Base-by-base conservation (phyloP, 495 filamentous ascomycete genomes). In the Penicillium daleae region DNA sequence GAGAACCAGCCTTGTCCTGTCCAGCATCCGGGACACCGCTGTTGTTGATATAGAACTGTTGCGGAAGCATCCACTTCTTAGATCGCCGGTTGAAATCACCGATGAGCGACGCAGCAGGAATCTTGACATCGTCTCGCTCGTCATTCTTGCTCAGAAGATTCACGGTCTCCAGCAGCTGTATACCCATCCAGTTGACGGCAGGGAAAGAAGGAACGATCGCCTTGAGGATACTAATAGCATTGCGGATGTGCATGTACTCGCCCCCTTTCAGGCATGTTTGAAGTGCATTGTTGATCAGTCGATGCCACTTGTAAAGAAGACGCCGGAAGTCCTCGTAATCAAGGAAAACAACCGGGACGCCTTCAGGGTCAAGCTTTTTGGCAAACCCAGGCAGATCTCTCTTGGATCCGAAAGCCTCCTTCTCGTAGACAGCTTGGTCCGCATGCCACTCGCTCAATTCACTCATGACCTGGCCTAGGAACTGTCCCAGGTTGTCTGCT, bases 171-270 rank as follows among this genome's bases (percentile, higher is more conserved):
- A 89, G 73, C 69, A 96, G 88, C 42, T 86, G 82, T 27, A 84
- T 83, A 22, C 91, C 95, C 79, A 93, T 92, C 80, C 90, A 93
- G 66, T 95, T 93, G 48, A 98, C 87, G 15, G 86, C 86, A 26
- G 96, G 96, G 83, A 96, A 98, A 67, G 87, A 81, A 31, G 90
- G 85, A 33, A 89, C 82, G 40, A 96, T 81, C 7, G 86, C 83
- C 71, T 95, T 97, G 56, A 97, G 81, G n/a, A 98, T 78, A 59
- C 88, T 93, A 65, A 97, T 96, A 33, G 93, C 91, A 71, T 99
- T 99, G 13, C 92, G 86, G 70, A 98, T 97, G 72, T 97, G 93
- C 92, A 97, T 98, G 83, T 95, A 99, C 71, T 99, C 93, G 62
- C 83, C 87, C 13, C 87, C 86, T 17, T 84, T 83, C 27, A 98